phyloP scores from a whole-genome alignment of 1,139 yeast species.

The Cylindricascospora bacillispora region DNA sequence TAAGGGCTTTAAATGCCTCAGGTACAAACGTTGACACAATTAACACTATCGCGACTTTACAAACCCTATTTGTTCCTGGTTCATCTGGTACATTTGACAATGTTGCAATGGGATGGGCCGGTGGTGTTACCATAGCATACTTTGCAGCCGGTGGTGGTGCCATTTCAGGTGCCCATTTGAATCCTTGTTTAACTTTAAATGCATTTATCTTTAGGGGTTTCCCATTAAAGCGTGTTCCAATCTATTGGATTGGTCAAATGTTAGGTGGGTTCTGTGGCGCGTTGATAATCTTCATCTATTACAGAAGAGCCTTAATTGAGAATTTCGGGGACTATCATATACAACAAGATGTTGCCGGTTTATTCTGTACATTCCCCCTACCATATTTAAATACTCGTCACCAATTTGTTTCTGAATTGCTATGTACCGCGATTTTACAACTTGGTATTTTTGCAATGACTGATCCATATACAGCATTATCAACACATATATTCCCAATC shows the following conservation, averaged over 20 bases:
- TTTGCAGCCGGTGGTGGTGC: slow-evolving; percentile 31
- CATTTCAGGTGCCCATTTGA: slow-evolving; percentile 35
- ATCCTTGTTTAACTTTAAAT: slow-evolving; percentile 32
- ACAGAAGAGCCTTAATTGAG: slow-evolving; percentile 19
- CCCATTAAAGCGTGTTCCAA: slow-evolving; percentile 31
- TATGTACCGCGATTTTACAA: slow-evolving; percentile 33
- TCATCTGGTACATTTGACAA: slow-evolving; percentile 31
- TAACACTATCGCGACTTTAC: slow-evolving; percentile 9
- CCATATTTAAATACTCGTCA: slow-evolving; percentile 31
- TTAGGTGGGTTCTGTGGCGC: slow-evolving; percentile 33
- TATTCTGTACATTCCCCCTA: slow-evolving; percentile 36
- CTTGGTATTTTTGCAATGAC: slow-evolving; percentile 35
- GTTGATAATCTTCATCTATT: slow-evolving; percentile 28
- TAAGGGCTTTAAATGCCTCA: slow-evolving; percentile 7
- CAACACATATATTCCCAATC: slow-evolving; percentile 34
- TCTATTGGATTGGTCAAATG: slow-evolving; percentile 30
- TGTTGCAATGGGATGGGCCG: slow-evolving; percentile 37
- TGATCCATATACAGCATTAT: slow-evolving; percentile 35
- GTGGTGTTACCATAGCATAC: slow-evolving; percentile 38
- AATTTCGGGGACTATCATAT: slow-evolving; percentile 18
- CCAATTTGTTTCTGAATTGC: slow-evolving; percentile 35
- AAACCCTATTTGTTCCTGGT: slow-evolving; percentile 15
- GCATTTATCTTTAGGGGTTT: slow-evolving; percentile 32
- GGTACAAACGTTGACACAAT: slow-evolving; percentile 9
- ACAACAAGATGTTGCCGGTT: slow-evolving; percentile 23